Evolutionary conservation across 495 filamentous ascomycete genomes (phyloP).

Genomic region (Penicillium odoratum): DNA sequence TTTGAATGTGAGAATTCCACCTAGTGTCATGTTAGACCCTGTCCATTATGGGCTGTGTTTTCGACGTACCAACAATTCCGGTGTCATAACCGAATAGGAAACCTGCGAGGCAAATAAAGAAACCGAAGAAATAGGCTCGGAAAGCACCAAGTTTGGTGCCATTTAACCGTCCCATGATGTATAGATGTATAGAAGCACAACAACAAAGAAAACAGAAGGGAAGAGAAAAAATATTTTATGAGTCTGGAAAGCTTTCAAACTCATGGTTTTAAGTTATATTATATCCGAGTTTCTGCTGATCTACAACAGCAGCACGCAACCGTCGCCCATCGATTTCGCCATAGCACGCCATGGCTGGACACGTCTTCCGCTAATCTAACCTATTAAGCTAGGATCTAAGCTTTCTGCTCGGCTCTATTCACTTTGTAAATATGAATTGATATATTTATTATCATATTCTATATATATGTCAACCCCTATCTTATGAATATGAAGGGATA

Average conservation of each 20-base stretch:
- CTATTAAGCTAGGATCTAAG: background rate
- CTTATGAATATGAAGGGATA: no score
- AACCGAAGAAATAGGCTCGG: slow-evolving; percentile 31
- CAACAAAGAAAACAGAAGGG: background rate
- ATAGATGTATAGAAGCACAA: background rate
- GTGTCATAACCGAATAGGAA: slow-evolving; percentile 35
- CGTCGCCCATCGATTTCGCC: slow-evolving; percentile 24
- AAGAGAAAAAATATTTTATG: background rate
- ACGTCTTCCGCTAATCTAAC: background rate
- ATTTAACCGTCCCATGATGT: slow-evolving; percentile 20
- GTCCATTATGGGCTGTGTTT: background rate
- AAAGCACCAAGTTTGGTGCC: slow-evolving; percentile 28
- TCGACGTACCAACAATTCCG: slow-evolving; percentile 28
- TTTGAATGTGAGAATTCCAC: slow-evolving; percentile 26
- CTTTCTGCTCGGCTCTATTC: background rate
- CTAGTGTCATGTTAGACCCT: slow-evolving; percentile 5
- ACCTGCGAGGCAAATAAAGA: slow-evolving; percentile 28
- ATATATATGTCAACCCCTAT: no score
- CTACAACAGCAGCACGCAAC: slow-evolving; percentile 28
- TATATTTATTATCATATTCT: no score
- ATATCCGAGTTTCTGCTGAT: background rate
- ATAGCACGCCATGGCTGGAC: slow-evolving; percentile 27
- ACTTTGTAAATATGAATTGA: no score
- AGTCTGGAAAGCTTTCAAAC: background rate
- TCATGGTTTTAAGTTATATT: slow-evolving; percentile 6